Base-by-base conservation (phyloP, 1,284 basidiomycete species). In the Afroboletus lepidellus region DNA sequence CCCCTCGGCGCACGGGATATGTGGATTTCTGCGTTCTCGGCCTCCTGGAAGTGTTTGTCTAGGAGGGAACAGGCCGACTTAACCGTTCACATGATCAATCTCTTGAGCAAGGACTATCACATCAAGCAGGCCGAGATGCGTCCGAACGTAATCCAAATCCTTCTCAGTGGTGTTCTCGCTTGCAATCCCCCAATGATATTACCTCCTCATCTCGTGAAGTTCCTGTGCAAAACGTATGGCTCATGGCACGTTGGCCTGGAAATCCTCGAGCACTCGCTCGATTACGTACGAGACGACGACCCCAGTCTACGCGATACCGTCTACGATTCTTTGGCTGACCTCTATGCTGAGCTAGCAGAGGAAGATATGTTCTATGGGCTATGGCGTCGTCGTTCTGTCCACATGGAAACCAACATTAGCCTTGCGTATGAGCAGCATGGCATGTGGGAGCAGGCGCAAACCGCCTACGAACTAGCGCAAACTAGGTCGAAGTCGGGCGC, bases 291-390 rank as follows among this genome's bases (percentile, higher is more conserved):
- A 41, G 90, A 91, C 46, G 94, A 98, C 55, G 94, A 98, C 57
- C 76, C 80, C 25, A 78, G 80, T 37, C 78, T 94, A 36, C 87
- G 91, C 24, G 94, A 99, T 57, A 88, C 85, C 39, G 86, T 93
- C 41, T 87, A 87, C 56, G 95, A 97, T 66, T 93, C 97, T 0
- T 79, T 99, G 16, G 90, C 94, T 15, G 97, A 99, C 66, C 78
- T 98, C 2, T 99, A 98, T 62, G 94, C 95, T 3, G 97, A 99
- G 68, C 75, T 99, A 36, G 86, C 86, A 16, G 97, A 99, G 73
- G 95, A 98, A 57, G 98, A 99, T 71, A 83, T 98, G 74, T 98
- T 98, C 72, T 97, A 99, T 69, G 97, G 97, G 6, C 74, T 98
- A 24, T 99, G 97, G 88, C 84, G 97, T 29, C 84, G 91, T 50